Evolutionary conservation across 257 asterid genomes (phyloP).

Genomic region (Forsythia viridissima): DNA sequence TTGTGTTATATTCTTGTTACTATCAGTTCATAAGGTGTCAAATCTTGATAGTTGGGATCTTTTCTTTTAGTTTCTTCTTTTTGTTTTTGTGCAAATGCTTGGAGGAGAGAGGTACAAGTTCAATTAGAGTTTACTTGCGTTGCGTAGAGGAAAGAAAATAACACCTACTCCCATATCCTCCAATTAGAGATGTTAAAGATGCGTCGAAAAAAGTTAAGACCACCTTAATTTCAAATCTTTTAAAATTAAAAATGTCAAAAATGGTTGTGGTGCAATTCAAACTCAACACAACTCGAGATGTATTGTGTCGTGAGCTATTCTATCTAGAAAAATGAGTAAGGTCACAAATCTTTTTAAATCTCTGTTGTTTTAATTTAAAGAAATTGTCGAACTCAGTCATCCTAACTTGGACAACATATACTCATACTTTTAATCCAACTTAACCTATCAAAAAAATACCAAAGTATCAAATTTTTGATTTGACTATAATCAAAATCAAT

Average conservation of each 20-base stretch:
- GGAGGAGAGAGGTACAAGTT: slow-evolving; percentile 10
- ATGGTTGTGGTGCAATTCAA: neutral
- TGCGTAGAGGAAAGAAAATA: neutral
- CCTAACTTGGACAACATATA: no score
- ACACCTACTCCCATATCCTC: neutral
- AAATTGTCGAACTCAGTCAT: no score
- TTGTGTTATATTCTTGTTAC: slow-evolving; percentile 19
- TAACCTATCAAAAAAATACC: no score
- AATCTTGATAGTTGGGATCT: neutral
- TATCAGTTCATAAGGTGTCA: neutral
- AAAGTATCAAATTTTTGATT: no score
- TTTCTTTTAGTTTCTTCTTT: slow-evolving; percentile 13
- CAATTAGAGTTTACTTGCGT: neutral
- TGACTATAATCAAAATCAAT: no score
- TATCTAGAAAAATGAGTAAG: no score
- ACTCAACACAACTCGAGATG: no score
- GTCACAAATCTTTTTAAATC: no score
- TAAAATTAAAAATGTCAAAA: neutral
- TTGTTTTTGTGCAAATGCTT: neutral
- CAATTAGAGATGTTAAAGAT: neutral
- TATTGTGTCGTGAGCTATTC: no score
- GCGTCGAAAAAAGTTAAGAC: neutral
- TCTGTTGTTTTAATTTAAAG: no score
- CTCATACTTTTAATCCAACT: no score
- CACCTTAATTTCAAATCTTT: neutral